Evolutionary conservation across 768 basidiomycete species (phyloP).

Genomic region (Pleurotus platypus): DNA sequence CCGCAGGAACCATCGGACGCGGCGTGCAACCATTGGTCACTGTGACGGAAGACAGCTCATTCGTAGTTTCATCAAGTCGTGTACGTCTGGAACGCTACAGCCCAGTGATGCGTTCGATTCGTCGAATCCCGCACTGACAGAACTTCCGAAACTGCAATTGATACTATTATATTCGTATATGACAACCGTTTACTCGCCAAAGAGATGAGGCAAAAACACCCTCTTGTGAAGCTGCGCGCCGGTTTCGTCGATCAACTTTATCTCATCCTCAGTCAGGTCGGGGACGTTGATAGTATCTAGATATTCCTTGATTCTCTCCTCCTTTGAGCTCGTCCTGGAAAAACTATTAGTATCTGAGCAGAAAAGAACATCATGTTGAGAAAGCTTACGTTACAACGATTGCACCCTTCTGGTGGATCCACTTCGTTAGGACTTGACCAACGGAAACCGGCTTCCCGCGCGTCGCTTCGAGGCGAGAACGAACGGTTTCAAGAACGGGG

Average conservation of each 20-base stretch:
- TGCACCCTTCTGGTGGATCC: conserved; percentile 62
- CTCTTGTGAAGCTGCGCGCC: conserved; percentile 45
- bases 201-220: conserved; percentile 35
- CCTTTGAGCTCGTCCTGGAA: conserved; percentile 45
- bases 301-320: conserved; percentile 42
- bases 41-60: background rate
- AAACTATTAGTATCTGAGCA: background rate
- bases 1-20: background rate
- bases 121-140: no score
- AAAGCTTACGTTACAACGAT: conserved; percentile 59
- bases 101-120: no score
- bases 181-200: conserved; percentile 22
- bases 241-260: conserved; percentile 56
- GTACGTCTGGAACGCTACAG: no score
- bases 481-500: conserved; percentile 45
- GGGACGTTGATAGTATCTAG: conserved; percentile 36
- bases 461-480: conserved; percentile 44
- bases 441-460: conserved; percentile 39
- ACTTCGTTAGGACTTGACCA: conserved; percentile 66
- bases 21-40: background rate
- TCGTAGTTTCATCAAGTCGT: no score
- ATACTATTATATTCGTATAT: background rate
- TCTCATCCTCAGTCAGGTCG: conserved; percentile 55
- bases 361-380: background rate
- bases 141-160: no score